These are phyloP conservation scores for Haplographium delicatum DNA, from an alignment of 495 filamentous ascomycete species.

Conservation along the genomic window DNA sequence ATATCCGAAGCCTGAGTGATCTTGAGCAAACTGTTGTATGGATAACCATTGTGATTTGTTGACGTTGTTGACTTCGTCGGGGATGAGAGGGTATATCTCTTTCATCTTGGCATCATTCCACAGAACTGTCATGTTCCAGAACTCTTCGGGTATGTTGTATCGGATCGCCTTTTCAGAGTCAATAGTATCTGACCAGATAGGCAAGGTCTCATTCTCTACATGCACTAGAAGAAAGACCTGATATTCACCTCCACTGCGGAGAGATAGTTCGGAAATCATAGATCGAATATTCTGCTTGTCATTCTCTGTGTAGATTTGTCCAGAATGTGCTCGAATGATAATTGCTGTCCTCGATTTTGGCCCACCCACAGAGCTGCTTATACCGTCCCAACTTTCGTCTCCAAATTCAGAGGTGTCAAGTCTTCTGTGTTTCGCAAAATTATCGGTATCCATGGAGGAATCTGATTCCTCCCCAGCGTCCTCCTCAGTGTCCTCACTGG, in stretches of 20 bases:
- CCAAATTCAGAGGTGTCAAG: constrained; percentile 10
- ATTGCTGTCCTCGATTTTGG: constrained; percentile 53
- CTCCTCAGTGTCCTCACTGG: background rate
- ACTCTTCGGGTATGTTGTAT: constrained; percentile 55
- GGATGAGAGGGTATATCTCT: constrained; percentile 51
- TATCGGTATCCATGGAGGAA: background rate
- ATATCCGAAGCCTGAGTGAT: constrained; percentile 66
- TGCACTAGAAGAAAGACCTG: constrained; percentile 72
- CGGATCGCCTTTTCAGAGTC: constrained; percentile 49
- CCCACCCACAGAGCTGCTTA: background rate
- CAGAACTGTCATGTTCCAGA: constrained; percentile 60
- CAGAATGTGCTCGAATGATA: constrained; percentile 63
- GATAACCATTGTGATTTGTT: constrained; percentile 51
- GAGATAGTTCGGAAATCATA: constrained; percentile 64
- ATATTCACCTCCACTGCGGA: constrained; percentile 72
- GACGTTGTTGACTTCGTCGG: constrained; percentile 33
- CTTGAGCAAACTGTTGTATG: constrained; percentile 60
- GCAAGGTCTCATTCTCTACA: constrained; percentile 51
- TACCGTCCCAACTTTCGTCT: constrained; percentile 4
- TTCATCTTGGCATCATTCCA: constrained; percentile 58
- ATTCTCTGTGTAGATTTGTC: constrained; percentile 62
- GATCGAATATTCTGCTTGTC: constrained; percentile 68
- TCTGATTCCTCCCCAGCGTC: background rate
- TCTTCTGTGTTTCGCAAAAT: background rate
- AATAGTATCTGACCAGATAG: constrained; percentile 50